Percentiles rank a stretch among this genome's conserved stretches.
Evolutionary conservation across 345 rosid genomes (phyloP).

Genomic region (Eucalyptus fibrosa): DNA sequence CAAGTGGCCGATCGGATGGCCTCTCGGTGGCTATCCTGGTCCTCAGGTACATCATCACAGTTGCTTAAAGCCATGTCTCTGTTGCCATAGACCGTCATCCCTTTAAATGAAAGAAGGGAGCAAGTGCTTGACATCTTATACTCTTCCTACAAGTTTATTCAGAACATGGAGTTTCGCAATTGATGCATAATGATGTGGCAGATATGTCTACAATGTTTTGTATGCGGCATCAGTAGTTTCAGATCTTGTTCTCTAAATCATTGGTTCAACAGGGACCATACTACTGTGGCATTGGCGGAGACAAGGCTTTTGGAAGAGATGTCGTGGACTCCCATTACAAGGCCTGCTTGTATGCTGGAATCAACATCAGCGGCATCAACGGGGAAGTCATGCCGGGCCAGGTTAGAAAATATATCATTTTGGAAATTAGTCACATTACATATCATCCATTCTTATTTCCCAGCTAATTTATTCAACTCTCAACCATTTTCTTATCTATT

Average conservation of each 20-base stretch:
- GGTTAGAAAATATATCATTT: slow-evolving; percentile 5
- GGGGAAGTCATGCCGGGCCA: slow-evolving; percentile 99
- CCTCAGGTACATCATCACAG: slow-evolving; percentile 41
- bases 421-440: not conserved
- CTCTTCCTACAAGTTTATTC: not conserved
- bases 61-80: not conserved
- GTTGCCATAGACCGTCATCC: not conserved
- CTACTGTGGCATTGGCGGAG: slow-evolving; percentile 78
- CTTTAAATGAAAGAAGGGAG: not conserved
- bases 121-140: not conserved
- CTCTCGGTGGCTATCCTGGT: slow-evolving; percentile 80
- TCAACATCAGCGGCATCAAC: slow-evolving; percentile 82
- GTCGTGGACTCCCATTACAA: slow-evolving; percentile 90
- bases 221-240: not conserved
- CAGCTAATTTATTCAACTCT: not conserved
- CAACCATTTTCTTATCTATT: not conserved
- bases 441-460: not conserved
- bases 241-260: not conserved
- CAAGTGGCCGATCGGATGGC: slow-evolving; percentile 97
- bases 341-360: slow-evolving; percentile 81
- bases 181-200: not conserved
- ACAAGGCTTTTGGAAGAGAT: slow-evolving; percentile 87
- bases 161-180: not conserved
- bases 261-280: slow-evolving; percentile 63
- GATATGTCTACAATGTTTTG: not conserved